These are phyloP conservation scores for Stromatinia cepivora DNA, from an alignment of 2,329 filamentous ascomycete species.

Conservation along the genomic window DNA sequence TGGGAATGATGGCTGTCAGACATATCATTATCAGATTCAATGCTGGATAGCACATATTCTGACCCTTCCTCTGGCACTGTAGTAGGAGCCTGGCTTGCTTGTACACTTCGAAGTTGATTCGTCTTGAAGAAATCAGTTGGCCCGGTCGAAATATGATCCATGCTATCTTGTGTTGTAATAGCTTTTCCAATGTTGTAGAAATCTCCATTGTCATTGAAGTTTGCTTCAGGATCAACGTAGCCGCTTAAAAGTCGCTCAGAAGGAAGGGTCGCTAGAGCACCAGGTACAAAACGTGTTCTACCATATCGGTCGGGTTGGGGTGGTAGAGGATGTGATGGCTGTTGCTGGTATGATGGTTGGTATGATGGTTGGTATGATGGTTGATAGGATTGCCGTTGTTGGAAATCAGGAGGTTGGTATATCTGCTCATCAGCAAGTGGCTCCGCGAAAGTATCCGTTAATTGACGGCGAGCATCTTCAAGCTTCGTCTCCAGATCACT, in stretches of 20 bases:
- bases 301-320: constrained; percentile 33
- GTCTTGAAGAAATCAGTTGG: constrained; percentile 8
- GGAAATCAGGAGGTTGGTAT: constrained; percentile 22
- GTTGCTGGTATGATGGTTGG: constrained; percentile 22
- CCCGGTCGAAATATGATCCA: constrained; percentile 4
- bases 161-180: constrained; percentile 21
- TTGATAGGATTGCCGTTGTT: not conserved
- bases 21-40: constrained; percentile 16
- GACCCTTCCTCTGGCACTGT: constrained; percentile 4
- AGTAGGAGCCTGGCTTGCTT: not conserved
- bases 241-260: constrained; percentile 47
- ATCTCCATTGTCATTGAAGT: constrained; percentile 19
- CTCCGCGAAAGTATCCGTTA: constrained; percentile 50
- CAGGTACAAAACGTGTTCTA: constrained; percentile 45
- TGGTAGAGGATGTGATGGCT: not conserved
- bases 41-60: constrained; percentile 18
- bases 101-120: not conserved
- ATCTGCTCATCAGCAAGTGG: constrained; percentile 34
- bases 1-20: constrained; percentile 8
- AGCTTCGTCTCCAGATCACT: constrained; percentile 61
- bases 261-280: constrained; percentile 46
- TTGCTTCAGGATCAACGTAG: constrained; percentile 35
- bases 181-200: constrained; percentile 20
- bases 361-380: constrained; percentile 18
- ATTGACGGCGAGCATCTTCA: constrained; percentile 54